A percentile compares a stretch with the other conserved stretches of the same genome.
Conservation (phyloP, 2,329 filamentous ascomycete genomes). For the Penicillium sp. region DNA sequence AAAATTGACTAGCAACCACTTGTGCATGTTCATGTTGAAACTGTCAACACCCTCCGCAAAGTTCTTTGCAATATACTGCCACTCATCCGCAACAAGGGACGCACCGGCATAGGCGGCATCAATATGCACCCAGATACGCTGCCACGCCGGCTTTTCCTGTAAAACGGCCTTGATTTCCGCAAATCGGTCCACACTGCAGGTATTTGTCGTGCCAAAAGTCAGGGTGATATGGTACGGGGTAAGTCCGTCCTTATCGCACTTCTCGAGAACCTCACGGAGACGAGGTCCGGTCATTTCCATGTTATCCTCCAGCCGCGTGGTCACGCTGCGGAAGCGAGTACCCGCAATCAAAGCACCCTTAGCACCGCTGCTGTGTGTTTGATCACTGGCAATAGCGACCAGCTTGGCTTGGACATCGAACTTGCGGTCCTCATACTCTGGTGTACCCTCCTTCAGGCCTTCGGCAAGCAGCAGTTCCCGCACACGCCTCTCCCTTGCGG, state of each 20-base stretch:
- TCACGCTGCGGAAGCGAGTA: conserved; percentile 71
- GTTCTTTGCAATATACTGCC: conserved; percentile 63
- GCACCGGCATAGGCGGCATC: conserved; percentile 91
- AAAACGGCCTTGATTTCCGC: conserved; percentile 61
- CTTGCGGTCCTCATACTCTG: conserved; percentile 67
- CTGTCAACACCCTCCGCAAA: conserved; percentile 69
- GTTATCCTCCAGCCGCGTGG: conserved; percentile 59
- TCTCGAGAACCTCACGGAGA: conserved; percentile 61
- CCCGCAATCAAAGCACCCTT: conserved; percentile 86
- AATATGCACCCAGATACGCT: conserved; percentile 81
- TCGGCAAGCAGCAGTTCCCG: conserved; percentile 55
- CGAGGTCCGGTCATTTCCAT: conserved; percentile 67
- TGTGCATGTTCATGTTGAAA: conserved; percentile 96
- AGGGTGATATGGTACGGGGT: conserved; percentile 84
- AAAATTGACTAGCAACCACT: conserved; percentile 94
- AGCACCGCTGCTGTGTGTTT: conserved; percentile 78
- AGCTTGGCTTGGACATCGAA: conserved; percentile 66
- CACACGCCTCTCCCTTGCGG: conserved; percentile 77
- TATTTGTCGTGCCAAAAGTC: conserved; percentile 81
- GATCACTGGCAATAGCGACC: conserved; percentile 75
- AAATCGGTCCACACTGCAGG: conserved; percentile 84
- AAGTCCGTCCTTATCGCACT: conserved; percentile 65
- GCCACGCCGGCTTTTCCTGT: conserved; percentile 45
- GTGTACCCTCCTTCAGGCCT: conserved; percentile 43
- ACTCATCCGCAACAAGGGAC: conserved; percentile 77